These are phyloP conservation scores for Aureobasidium sp. DNA, from an alignment of 2,329 filamentous ascomycete genomes.

Conservation along the genomic window DNA sequence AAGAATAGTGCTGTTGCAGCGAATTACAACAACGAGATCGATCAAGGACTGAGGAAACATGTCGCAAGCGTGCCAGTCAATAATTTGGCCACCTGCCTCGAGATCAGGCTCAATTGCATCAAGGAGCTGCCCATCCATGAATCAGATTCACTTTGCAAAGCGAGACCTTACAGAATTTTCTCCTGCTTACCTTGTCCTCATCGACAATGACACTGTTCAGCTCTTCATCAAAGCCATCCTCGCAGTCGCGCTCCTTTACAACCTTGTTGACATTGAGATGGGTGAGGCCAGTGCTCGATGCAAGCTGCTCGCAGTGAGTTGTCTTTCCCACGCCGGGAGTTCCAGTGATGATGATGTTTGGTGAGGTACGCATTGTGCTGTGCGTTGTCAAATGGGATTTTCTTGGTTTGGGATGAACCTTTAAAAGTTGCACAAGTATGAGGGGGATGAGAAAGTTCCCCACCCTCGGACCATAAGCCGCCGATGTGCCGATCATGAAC, in stretches of 20 bases:
- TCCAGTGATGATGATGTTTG: slow-evolving; percentile 92
- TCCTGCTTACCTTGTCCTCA: slow-evolving; percentile 71
- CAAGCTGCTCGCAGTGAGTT: slow-evolving; percentile 77
- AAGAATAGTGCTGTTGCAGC: slow-evolving; percentile 69
- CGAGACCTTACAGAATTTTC: too few species aligned
- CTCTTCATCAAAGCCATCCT: slow-evolving; percentile 79
- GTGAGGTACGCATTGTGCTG: slow-evolving; percentile 41
- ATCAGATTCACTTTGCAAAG: not conserved
- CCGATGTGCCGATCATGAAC: not conserved
- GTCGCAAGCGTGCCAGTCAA: slow-evolving; percentile 98
- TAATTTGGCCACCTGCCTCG: slow-evolving; percentile 71
- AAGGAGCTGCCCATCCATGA: slow-evolving; percentile 52
- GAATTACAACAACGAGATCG: slow-evolving; percentile 85
- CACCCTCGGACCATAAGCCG: not conserved
- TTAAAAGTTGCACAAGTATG: too few species aligned
- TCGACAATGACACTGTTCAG: slow-evolving; percentile 87
- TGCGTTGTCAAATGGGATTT: not conserved
- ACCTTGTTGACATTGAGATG: slow-evolving; percentile 86
- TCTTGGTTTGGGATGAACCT: not conserved
- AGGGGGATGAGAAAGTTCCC: not conserved
- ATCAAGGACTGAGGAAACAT: slow-evolving; percentile 90
- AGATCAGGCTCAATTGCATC: slow-evolving; percentile 82
- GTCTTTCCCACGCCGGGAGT: slow-evolving; percentile 96
- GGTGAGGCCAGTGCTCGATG: slow-evolving; percentile 65
- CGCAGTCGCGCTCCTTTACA: slow-evolving; percentile 79